Evolutionary conservation across 306 rosid species (phyloP), one percentile per base, ranked within the genome.

Genomic region (Lathyrus tuberosus): DNA sequence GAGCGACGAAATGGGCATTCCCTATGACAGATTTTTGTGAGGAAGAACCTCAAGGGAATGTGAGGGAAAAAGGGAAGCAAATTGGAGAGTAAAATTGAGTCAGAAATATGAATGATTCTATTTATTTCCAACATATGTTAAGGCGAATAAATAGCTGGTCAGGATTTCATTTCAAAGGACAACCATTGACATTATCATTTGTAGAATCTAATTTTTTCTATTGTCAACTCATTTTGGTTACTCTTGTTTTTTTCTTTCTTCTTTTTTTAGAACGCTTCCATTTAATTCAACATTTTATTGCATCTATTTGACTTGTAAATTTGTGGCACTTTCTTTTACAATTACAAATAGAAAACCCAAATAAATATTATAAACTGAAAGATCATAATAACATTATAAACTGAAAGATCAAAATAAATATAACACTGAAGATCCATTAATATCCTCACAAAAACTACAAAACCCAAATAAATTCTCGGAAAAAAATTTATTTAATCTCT

Each of bases 11-110:
- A 61, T 33, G 4, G 13, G 75, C 88, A 84, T 83, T 75, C 92
- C 89, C 87, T 76, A 28, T 78, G 61, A 52, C 62, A 71, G 10
- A 18, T 40, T 38, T 18, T 18, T 11, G 44, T 61, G 16, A 17
- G 30, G 20, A 76, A 73, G 88, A 78, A 74, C 76, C 70, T 76
- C 80, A 14, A 74, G 85, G 87, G 86, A 82, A 82, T 85, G 87
- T 37, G 42, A 37, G 51, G 69, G 54, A 46, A 51, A 28, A 52
- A 44, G 37, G 58, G 30, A 57, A 72, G 47, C 48, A 35, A 47
- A 66, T 72, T 57, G 52, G n/a, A 46, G 51, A 67, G 75, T 22
- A 52, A 10, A 62, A 82, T 70, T 74, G 61, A 69, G 65, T 26
- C 64, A 16, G 56, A 64, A 75, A 73, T 62, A 72, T 51, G 38